Base-by-base conservation (phyloP, 164 flowering plant species). In the Tinospora cordifolia region DNA sequence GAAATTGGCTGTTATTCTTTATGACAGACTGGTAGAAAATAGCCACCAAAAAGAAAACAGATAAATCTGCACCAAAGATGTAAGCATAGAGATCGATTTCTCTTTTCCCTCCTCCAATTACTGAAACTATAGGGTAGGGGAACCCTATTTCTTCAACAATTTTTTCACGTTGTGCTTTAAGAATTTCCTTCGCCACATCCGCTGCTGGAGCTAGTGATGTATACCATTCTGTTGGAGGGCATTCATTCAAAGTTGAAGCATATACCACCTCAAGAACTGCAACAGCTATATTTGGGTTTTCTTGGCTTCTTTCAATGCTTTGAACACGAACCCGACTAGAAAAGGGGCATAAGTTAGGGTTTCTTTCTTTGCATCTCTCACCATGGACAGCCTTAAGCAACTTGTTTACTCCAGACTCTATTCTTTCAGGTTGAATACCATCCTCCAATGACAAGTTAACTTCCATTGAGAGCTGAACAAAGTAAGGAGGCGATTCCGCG, bases 81-180 rank as follows among this genome's bases (percentile, higher is more conserved):
- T 95, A 95, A n/a, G 99, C 99, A 84, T 95, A 95, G 44, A 95
- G 84, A 83, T 95, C 99, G 69, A 91, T 75, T 77, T 92, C 99
- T 78, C 91, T 86, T 80, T 78, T 92, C 24, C 98, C 99, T 39
- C 98, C 98, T 2, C 98, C 97, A 75, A 95, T 87, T 25, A 92
- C 92, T 71, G 99, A 88, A 62, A 88, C 75, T 72, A 95, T 82
- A 15, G 80, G 80, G 69, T 87, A 95, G n/a, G 93, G 93, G 69
- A 95, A 92, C 59, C 94, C 90, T 17, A 86, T 79, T 76, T 86
- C 86, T 74, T 87, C 85, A 67, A 80, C 70, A 81, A 86, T 41
- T 22, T 91, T 90, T 58, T 63, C 68, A 38, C 25, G 71, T 70
- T 81, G 81, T 69, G 88, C 98, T 76, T 63, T 71, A 40, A 66